Evolutionary conservation across 2,329 filamentous ascomycete genomes (phyloP), one percentile per base, ranked within the genome.

Genomic region (Hyphodiscus sp.): DNA sequence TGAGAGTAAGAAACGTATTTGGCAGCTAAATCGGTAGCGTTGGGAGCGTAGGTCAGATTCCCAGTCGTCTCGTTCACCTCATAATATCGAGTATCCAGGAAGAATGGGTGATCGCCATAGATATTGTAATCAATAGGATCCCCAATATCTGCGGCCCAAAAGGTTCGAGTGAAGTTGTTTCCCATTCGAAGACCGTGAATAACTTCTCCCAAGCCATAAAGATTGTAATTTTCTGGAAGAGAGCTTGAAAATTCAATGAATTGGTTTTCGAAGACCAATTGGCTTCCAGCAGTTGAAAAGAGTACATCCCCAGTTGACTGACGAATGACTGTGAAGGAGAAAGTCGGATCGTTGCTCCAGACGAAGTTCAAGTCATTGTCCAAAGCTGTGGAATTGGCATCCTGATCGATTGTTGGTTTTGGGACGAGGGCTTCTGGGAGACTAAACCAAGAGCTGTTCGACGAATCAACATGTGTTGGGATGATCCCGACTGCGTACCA

Each of bases 61-160:
- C 77, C 76, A 3, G 73, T 72, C 1, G 71, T 66, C 1, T 68
- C 55, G 47, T 78, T 72, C 11, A 77, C 71, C 58, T 84, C 76
- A 61, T 83, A 89, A 69, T 91, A 92, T 53, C 87, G 78, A 1
- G 87, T 91, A 58, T 92, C 89, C 3, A 91, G 73, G 65, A 92
- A 94, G 64, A 91, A 82, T 0, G 89, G 85, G 61, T 94, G 89
- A 42, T 75, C 78, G 7, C 89, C 87, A 62, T 94, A 94, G 6
- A 73, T 68, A 42, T 75, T 71, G 18, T 69, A 67, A 51, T 83
- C 82, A 41, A 83, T 79, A 6, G 78, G 77, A 62, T 87, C 84
- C 8, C 79, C 85, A 29, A 77, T 77, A 68, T 91, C 87, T 16
- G 84, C 83, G 29, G 83, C 81, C 59, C 81, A 89, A 38, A 84